Percentiles rank a stretch among this genome's conserved stretches.
Evolutionary conservation across 495 filamentous ascomycete species (phyloP).

Genomic region (Hypomontagnella submonticulosa): DNA sequence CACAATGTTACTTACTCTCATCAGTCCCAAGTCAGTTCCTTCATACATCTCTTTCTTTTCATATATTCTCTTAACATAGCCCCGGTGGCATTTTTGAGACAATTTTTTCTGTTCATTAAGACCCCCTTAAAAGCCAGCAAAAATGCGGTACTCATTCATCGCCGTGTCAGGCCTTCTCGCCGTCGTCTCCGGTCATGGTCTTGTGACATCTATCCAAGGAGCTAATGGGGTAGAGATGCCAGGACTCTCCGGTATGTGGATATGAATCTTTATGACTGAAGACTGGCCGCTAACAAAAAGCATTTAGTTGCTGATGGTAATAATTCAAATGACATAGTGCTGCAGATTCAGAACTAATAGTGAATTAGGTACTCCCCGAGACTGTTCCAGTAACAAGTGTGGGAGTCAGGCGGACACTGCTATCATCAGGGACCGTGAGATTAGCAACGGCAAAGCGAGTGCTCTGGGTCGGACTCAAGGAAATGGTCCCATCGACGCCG

Average conservation of each 20-base stretch:
- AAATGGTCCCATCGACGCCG: constrained; percentile 64
- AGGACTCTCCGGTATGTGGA: constrained; percentile 57
- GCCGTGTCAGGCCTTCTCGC: constrained; percentile 46
- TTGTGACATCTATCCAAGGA: constrained; percentile 62
- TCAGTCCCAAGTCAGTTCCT: constrained; percentile 16
- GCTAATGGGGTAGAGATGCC: constrained; percentile 67
- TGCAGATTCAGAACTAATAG: too few relatives aligned
- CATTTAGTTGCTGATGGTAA: constrained; percentile 61
- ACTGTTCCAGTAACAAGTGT: constrained; percentile 63
- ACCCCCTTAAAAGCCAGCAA: constrained; percentile 17
- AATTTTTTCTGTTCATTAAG: constrained; percentile 16
- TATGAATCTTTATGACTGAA: neutral
- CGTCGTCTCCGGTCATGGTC: constrained; percentile 56
- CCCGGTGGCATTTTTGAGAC: constrained; percentile 41
- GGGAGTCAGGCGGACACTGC: constrained; percentile 62
- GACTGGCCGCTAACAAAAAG: constrained; percentile 21
- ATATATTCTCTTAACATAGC: constrained; percentile 28
- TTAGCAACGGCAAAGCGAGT: constrained; percentile 56
- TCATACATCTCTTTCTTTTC: constrained; percentile 13
- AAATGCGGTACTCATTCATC: constrained; percentile 49
- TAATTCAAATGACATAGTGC: too few relatives aligned
- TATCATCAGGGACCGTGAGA: constrained; percentile 64
- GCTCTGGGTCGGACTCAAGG: constrained; percentile 68
- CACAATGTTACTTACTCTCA: constrained; percentile 3
- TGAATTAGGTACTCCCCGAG: constrained; percentile 57